These are phyloP conservation scores for Aspergillus diversus DNA, from an alignment of 495 filamentous ascomycete genomes.

Conservation along the genomic window DNA sequence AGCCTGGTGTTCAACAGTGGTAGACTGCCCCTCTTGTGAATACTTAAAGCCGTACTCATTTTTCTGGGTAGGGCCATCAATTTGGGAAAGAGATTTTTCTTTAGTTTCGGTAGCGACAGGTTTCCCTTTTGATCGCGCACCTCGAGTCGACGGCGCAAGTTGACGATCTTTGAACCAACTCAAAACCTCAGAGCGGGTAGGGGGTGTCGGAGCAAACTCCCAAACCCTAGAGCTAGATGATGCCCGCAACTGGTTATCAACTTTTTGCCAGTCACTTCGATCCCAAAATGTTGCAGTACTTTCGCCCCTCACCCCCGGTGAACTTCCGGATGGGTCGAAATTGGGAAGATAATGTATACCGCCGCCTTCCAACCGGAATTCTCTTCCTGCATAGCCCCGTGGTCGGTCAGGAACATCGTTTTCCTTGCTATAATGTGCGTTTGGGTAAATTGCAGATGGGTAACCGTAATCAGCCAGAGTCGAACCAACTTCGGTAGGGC, in stretches of 20 bases:
- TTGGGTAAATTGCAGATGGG: slow-evolving; percentile 73
- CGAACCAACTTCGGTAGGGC: slow-evolving; percentile 31
- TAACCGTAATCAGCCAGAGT: slow-evolving; percentile 40
- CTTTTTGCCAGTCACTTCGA: slow-evolving; percentile 50
- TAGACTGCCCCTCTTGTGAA: slow-evolving; percentile 75
- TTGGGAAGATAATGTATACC: slow-evolving; percentile 75
- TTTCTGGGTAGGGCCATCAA: slow-evolving; percentile 86
- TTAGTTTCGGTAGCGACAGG: slow-evolving; percentile 22
- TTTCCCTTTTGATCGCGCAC: slow-evolving; percentile 9
- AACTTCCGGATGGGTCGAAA: slow-evolving; percentile 70
- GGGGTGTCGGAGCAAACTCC: slow-evolving; percentile 61
- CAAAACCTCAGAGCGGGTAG: slow-evolving; percentile 70
- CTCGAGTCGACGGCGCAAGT: slow-evolving; percentile 10
- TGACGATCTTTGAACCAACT: slow-evolving; percentile 62
- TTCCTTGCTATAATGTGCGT: slow-evolving; percentile 86
- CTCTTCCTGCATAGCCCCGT: slow-evolving; percentile 85
- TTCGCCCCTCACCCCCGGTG: slow-evolving; percentile 57
- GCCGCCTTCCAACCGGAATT: slow-evolving; percentile 78
- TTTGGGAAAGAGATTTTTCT: slow-evolving; percentile 69
- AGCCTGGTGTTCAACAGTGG: slow-evolving; percentile 79
- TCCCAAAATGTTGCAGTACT: slow-evolving; percentile 50
- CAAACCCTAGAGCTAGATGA: slow-evolving; percentile 35
- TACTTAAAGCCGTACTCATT: slow-evolving; percentile 85
- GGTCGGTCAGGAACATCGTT: slow-evolving; percentile 78
- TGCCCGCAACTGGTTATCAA: slow-evolving; percentile 52